These are phyloP conservation scores for Hypoxylon trugodes DNA, from an alignment of 495 filamentous ascomycete genomes.

Conservation along the genomic window DNA sequence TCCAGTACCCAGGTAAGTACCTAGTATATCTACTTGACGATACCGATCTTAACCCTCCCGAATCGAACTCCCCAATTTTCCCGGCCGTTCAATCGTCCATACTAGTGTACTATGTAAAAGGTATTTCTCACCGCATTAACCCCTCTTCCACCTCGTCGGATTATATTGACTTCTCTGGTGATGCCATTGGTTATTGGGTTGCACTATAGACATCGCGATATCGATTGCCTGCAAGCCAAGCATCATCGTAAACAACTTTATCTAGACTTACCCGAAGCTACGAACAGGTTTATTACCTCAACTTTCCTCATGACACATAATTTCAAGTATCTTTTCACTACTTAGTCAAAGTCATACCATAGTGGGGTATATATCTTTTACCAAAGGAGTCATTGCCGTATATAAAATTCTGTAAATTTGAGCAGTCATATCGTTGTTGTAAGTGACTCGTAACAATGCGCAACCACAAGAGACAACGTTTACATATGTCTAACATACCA, in stretches of 20 bases:
- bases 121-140: slow-evolving; percentile 20
- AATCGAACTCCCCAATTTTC: slow-evolving; percentile 30
- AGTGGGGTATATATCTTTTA: neutral
- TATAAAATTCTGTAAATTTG: too few relatives aligned
- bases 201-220: slow-evolving; percentile 19
- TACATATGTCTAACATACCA: too few relatives aligned
- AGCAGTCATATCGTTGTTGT: too few relatives aligned
- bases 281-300: neutral
- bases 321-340: neutral
- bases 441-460: too few relatives aligned
- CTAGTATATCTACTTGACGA: too few relatives aligned
- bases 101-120: neutral
- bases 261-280: slow-evolving; percentile 11
- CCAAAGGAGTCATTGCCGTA: neutral
- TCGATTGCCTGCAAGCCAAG: slow-evolving; percentile 25
- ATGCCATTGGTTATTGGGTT: slow-evolving; percentile 4
- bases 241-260: neutral
- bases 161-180: slow-evolving; percentile 16
- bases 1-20: slow-evolving; percentile 14
- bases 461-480: too few relatives aligned
- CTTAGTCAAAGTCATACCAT: slow-evolving; percentile 1
- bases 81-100: slow-evolving; percentile 16
- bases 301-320: slow-evolving; percentile 18
- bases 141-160: slow-evolving; percentile 15
- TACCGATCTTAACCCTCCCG: too few relatives aligned